phyloP scores from a whole-genome alignment of 2,329 filamentous ascomycete species.

The Pseudocercospora musae region DNA sequence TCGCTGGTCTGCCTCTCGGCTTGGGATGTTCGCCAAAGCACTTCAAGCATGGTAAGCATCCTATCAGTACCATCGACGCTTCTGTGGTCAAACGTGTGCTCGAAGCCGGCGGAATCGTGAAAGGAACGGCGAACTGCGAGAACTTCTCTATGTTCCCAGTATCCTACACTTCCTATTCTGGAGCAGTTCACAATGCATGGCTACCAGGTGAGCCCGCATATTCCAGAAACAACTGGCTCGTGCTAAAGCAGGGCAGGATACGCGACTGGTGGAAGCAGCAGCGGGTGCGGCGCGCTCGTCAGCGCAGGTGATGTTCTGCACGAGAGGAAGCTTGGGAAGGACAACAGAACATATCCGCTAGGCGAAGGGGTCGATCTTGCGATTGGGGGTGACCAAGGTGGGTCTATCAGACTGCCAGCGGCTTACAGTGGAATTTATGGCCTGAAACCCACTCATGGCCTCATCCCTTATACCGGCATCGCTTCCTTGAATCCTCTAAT shows the following conservation, averaged over 20 bases:
- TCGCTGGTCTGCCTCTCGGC: slow-evolving; percentile 45
- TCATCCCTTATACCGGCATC: slow-evolving; percentile 47
- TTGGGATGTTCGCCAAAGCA: slow-evolving; percentile 41
- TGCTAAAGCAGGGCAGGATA: slow-evolving; percentile 17
- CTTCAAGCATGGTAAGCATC: slow-evolving; percentile 39
- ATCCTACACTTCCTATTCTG: slow-evolving; percentile 45
- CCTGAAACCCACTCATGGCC: slow-evolving; percentile 72
- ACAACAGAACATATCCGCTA: slow-evolving; percentile 22
- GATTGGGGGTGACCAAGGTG: slow-evolving; percentile 53
- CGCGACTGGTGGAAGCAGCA: slow-evolving; percentile 37
- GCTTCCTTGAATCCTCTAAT: slow-evolving; percentile 42
- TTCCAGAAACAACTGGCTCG: not conserved
- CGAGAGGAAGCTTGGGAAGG: slow-evolving; percentile 26
- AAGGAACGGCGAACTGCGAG: slow-evolving; percentile 49
- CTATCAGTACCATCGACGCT: slow-evolving; percentile 43
- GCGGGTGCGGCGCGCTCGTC: slow-evolving; percentile 36
- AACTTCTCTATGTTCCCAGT: slow-evolving; percentile 46
- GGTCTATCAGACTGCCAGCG: slow-evolving; percentile 69
- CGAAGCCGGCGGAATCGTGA: slow-evolving; percentile 42
- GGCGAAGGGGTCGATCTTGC: slow-evolving; percentile 38
- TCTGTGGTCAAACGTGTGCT: slow-evolving; percentile 45
- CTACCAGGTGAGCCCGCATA: slow-evolving; percentile 15
- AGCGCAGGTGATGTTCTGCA: slow-evolving; percentile 31
- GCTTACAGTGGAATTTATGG: slow-evolving; percentile 78
- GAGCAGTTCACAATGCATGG: slow-evolving; percentile 44